Evolutionary conservation across 176 grass and related monocot species (phyloP), one percentile per base, ranked within the genome.

Genomic region (Alopecurus myosuroides): DNA sequence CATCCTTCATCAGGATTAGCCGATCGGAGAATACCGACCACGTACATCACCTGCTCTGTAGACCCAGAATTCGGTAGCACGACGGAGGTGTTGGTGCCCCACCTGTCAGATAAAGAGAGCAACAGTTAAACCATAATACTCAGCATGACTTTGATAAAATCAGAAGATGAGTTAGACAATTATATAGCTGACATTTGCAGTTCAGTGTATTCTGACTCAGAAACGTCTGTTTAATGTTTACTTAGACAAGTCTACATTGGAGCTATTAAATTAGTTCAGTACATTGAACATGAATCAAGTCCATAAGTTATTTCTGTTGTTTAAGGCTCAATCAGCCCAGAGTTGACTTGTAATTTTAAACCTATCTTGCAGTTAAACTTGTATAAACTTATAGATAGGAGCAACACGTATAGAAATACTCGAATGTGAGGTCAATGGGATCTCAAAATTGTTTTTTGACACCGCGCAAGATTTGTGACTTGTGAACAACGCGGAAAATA

Each of bases 21-120:
- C 7, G 94, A 97, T 3, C 84, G 82, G 72, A 97, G 94, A 74
- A 97, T 78, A 36, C 94, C 91, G 1, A 97, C 87, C 28, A 80
- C 89, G 31, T 92, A 97, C 78, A 97, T 86, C 9, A 94, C 79
- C 82, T 17, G 79, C 19, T 97, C 89, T 1, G 14, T 80, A 28
- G 89, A 71, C 85, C 80, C 87, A 34, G 83, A 46, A 26, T 97
- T 82, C 56, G 94, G 94, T 19, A 97, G 56, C 61, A 97, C 91
- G 0, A 45, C 89, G 2, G 94, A 97, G 44, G 88, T 97, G 87
- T 97, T 97, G 68, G 78, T 80, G 81, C 84, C 84, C 94, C 94
- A 97, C 86, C 94, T 97, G 85, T 63, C 61, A 39, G 53, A 36
- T 33, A 48, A 58, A 50, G 33, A 84, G 51, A 26, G 35, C 20